Conservation (phyloP, 495 filamentous ascomycete species). For the Aspergillus biplanus region DNA sequence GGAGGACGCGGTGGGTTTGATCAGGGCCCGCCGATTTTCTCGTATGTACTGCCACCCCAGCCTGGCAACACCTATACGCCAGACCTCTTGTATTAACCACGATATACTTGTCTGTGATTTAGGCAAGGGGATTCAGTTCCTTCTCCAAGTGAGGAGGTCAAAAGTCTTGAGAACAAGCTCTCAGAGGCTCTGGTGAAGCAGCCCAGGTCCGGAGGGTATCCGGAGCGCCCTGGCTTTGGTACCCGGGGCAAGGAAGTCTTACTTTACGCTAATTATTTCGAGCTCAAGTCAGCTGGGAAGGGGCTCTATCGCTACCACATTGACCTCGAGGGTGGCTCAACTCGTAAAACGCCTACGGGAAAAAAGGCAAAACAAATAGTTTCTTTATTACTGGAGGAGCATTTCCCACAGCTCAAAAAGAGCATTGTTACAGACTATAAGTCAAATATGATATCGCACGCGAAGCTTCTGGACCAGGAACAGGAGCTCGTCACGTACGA, state of each 20-base stretch:
- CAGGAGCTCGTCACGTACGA: slow-evolving; percentile 25
- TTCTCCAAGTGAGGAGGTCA: slow-evolving; percentile 29
- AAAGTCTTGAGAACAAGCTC: slow-evolving; percentile 35
- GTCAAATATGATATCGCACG: slow-evolving; percentile 48
- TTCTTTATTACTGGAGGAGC: slow-evolving; percentile 48
- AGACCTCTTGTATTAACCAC: neutral
- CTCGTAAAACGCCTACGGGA: slow-evolving; percentile 43
- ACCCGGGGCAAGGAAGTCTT: slow-evolving; percentile 51
- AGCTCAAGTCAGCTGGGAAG: slow-evolving; percentile 45
- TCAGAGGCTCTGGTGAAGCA: slow-evolving; percentile 32
- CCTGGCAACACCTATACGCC: neutral
- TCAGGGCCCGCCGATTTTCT: slow-evolving; percentile 32
- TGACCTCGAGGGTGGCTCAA: slow-evolving; percentile 29
- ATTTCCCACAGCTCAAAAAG: slow-evolving; percentile 30
- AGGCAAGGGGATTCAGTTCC: slow-evolving; percentile 31
- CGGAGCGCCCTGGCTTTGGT: slow-evolving; percentile 62
- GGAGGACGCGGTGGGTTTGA: slow-evolving; percentile 27
- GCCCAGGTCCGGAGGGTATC: slow-evolving; percentile 20
- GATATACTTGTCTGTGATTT: slow-evolving; percentile 1
- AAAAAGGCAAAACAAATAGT: slow-evolving; percentile 60
- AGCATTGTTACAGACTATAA: slow-evolving; percentile 63
- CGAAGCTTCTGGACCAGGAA: slow-evolving; percentile 35
- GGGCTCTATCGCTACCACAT: slow-evolving; percentile 44
- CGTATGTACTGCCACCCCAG: slow-evolving; percentile 26
- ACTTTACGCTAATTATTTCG: slow-evolving; percentile 70